Base-by-base conservation (phyloP, 305 asterid species). In the Rubia balearica region DNA sequence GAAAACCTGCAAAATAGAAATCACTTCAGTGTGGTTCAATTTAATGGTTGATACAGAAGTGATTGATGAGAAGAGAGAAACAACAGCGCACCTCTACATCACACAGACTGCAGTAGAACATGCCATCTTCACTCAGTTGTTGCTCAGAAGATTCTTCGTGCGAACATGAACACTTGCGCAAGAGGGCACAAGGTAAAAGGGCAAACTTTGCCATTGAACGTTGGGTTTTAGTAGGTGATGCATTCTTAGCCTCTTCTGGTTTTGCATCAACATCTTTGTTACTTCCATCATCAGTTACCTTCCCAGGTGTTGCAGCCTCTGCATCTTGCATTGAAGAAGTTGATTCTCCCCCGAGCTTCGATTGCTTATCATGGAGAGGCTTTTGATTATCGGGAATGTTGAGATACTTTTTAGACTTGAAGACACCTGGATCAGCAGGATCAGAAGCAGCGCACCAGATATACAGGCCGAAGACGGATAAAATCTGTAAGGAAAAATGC, bases 21-120 rank as follows among this genome's bases (percentile, higher is more conserved):
- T 65, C 3, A 40, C 7, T 27, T 71, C 56, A 45, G 27, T 55
- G 45, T 73, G 7, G 19, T 30, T 73, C 36, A 55, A 64, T 62
- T 36, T 38, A 2, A 11, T 43, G 6, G 46, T 41, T 41, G 8
- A 69, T 10, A 38, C 1, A 21, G 41, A 41, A 69, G 42, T 7
- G n/a, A 14, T 27, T 22, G 17, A 12, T 0, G n/a, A 19, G 6
- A 19, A 62, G 55, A n/a, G 3, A 33, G 21, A 30, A 9, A 21
- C 56, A 24, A 65, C 38, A 60, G 45, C 43, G 42, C 73, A 95
- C 99, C 98, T 95, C 99, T 13, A 90, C 97, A 87, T 95, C 98
- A 73, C 99, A 95, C 85, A 95, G 82, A 79, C 96, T 95, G 80
- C 99, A 95, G 83, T 90, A 95, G 85, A 90, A 95, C 99, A 95